These are phyloP conservation scores for Erythrobasidium yunnanense DNA, from an alignment of 768 basidiomycete species.

Conservation along the genomic window DNA sequence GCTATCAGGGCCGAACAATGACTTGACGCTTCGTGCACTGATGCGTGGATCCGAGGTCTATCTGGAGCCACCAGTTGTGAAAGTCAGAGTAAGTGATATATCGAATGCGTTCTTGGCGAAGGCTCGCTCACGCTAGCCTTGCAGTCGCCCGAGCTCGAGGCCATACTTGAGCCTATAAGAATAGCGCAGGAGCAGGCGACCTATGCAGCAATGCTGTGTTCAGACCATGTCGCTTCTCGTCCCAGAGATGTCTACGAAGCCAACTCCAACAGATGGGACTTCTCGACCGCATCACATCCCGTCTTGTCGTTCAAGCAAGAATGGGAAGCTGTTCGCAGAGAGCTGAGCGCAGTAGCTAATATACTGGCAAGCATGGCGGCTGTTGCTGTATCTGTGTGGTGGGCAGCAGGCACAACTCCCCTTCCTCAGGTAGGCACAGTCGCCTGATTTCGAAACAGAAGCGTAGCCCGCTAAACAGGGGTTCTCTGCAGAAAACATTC, in stretches of 20 bases:
- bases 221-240: not conserved
- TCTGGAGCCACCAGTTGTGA: not conserved
- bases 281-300: constrained; percentile 9
- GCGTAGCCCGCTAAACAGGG: too few species aligned
- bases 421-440: constrained; percentile 26
- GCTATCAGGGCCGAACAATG: not conserved
- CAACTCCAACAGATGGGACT: not conserved
- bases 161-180: constrained; percentile 32
- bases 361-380: constrained; percentile 34
- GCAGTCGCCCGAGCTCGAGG: constrained; percentile 35
- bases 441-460: too few species aligned
- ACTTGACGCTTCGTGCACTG: not conserved
- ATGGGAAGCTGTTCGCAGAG: constrained; percentile 33
- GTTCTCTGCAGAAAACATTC: constrained; percentile 32
- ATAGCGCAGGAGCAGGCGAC: constrained; percentile 26
- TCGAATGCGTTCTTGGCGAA: too few species aligned
- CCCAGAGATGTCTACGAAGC: constrained; percentile 21
- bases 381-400: constrained; percentile 34
- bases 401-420: constrained; percentile 31
- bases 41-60: constrained; percentile 15
- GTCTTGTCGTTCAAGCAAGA: constrained; percentile 28
- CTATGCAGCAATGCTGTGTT: constrained; percentile 31
- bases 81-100: constrained; percentile 2
- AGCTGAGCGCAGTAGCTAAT: constrained; percentile 36
- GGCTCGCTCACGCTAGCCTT: too few species aligned